Base-by-base conservation (phyloP, 768 basidiomycete species). In the Tricholoma matsutake region DNA sequence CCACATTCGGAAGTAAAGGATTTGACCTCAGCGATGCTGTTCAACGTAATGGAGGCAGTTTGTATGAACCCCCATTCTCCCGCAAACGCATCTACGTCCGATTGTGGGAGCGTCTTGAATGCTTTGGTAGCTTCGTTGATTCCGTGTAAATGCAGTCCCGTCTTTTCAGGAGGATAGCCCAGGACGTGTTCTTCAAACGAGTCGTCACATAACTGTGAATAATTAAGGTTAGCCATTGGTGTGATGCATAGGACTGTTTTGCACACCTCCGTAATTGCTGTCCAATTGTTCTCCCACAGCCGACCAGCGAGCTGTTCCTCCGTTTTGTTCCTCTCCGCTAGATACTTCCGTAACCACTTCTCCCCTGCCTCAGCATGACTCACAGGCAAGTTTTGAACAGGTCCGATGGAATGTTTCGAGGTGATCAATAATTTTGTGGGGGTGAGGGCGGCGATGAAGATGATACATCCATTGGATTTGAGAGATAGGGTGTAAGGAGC, bases 141-240 rank as follows among this genome's bases (percentile, higher is more conserved):
- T 2, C 96, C 96, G 76, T 98, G 97, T 0, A 98, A 82, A 67
- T 98, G 94, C 0, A 98, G 84, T 3, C 96, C 96, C 0, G 94
- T 92, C 61, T 86, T 85, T 18, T 96, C 88, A 3, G 85, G 80
- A 0, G 92, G 77, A 69, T 94, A 96, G 0, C 85, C 78, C 0
- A 99, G 82, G 58, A 98, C 96, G 68, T 99, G 97, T 70, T 98
- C 96, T 68, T 99, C 96, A 72, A 98, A 98, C 0, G 83, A 84
- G 73, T 99, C 97, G 68, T 99, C 97, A 71, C 97, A 99, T 6
- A 99, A 87, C 96, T 98, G 66, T 0, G n/a, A 41, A 9, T 14
- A 25, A 1, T 3, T 1, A 32, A 52, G 18, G 29, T 11, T 22
- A 45, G 32, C 41, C 8, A 47, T 6, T 54, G 35, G 13, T 5